Evolutionary conservation across 768 basidiomycete genomes (phyloP), one percentile per base, ranked within the genome.

Genomic region (Tephrocybe sp.): DNA sequence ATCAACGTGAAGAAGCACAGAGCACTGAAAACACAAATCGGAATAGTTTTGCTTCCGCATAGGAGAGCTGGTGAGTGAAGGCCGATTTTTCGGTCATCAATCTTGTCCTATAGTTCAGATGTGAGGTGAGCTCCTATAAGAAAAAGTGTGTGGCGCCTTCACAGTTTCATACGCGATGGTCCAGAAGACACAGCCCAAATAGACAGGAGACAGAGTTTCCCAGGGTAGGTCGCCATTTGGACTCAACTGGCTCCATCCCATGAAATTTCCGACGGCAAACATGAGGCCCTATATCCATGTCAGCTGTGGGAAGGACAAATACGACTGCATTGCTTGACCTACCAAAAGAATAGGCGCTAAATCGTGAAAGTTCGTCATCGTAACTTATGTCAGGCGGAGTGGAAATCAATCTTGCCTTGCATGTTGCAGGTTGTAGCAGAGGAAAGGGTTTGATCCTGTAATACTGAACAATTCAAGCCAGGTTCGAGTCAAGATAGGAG

Each of bases 41-140:
- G 72, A 23, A 77, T 69, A 2, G 81, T 77, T 20, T 65, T 63
- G 14, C 68, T 59, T 3, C 73, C 77, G 57, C 80, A 81, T 28
- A 81, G 72, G 23, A 85, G 66, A 2, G 84, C 83, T 44, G 78
- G 81, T 14, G 83, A 84, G 61, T 80, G 74, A 45, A 86, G 73
- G 20, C 80, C 81, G 17, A 76, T 80, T 36, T 71, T 67, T 30
- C 75, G 58, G 61, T 85, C 83, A 65, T 85, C 84, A 23, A 67
- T 56, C 58, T 81, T 81, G 66, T 85, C 84, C 76, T 84, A 66
- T 36, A 17, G 17, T 14, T 30, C 28, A 30, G 3, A 15, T 50
- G 23, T 17, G 20, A 17, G 45, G 15, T 15, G 39, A 14, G 28
- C 36, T 7, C 14, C 14, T 32, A 32, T 32, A 32, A 32, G 8